Percentiles rank a stretch among this genome's conserved stretches.
These are phyloP conservation scores for Coprinopsis cinerea DNA, from an alignment of 768 basidiomycete genomes.

Conservation along the genomic window DNA sequence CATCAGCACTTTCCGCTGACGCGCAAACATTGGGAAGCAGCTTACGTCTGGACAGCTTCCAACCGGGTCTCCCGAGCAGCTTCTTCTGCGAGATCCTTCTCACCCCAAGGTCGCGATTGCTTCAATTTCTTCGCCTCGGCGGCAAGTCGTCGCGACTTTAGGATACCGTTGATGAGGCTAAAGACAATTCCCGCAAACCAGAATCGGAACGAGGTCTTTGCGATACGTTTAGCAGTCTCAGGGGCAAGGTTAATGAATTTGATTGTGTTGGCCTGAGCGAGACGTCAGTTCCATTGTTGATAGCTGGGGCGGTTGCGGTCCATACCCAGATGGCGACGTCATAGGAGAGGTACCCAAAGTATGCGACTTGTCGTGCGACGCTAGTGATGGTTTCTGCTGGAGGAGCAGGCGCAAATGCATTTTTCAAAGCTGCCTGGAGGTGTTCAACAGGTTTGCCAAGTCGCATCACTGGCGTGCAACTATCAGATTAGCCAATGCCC, in stretches of 20 bases:
- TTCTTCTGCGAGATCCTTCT: constrained; percentile 64
- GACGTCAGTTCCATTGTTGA: neutral
- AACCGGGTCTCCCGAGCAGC: constrained; percentile 61
- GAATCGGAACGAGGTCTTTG: constrained; percentile 69
- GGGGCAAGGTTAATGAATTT: constrained; percentile 60
- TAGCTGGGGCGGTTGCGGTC: neutral
- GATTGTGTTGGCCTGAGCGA: constrained; percentile 52
- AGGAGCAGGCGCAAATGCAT: constrained; percentile 48
- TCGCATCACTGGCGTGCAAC: constrained; percentile 86
- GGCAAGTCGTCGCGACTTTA: constrained; percentile 62
- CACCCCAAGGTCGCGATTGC: constrained; percentile 39
- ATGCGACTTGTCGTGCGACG: constrained; percentile 78
- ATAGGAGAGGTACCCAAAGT: constrained; percentile 81
- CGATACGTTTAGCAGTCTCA: constrained; percentile 52
- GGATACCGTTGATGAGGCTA: constrained; percentile 61
- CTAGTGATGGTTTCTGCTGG: constrained; percentile 70
- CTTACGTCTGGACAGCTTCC: constrained; percentile 50
- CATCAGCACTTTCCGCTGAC: neutral
- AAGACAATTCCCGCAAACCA: constrained; percentile 87
- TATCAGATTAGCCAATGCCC: neutral
- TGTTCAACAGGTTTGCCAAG: constrained; percentile 94
- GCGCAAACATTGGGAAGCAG: constrained; percentile 11
- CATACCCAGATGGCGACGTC: constrained; percentile 86
- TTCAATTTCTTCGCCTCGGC: constrained; percentile 53
- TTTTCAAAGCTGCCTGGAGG: constrained; percentile 81